Evolutionary conservation across 768 basidiomycete genomes (phyloP), one percentile per base, ranked within the genome.

Genomic region (Russula emetica): DNA sequence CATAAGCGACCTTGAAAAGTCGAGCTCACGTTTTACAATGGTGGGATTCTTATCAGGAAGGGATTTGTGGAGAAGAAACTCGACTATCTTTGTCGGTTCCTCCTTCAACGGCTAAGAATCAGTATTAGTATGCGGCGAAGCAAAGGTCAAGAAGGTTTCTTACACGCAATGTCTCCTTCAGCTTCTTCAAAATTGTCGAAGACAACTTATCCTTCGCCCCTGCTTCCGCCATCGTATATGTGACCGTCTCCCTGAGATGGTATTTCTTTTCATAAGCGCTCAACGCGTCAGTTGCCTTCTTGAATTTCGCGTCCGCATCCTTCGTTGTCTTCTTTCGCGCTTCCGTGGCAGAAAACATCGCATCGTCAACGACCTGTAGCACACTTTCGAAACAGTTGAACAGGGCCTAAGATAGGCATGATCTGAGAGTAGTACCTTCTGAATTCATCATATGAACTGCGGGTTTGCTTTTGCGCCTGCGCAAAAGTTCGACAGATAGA

Each of bases 41-140:
- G 7, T 20, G 20, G 56, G 62, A 5, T 5, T 20, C 1, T 0
- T 0, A 14, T 58, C 62, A 22, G 26, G 57, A 40, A 49, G 62
- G 51, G 42, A 58, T 3, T 32, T 45, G 24, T 36, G 42, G 24
- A 63, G 18, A 47, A 20, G 34, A 16, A 63, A 58, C 24, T n/a
- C 2, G 18, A 30, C 51, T 3, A 13, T 16, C 16, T 3, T 47
- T 16, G 32, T 58, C 1, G 42, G 44, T 4, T 20, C 51, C 30
- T 59, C 36, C 7, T 9, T 4, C 13, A 20, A 11, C 8, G 8
- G 38, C 55, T 63, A 40, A 20, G 5, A 36, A 22, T 18, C 0
- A 14, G 16, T 13, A n/a, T 56, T 9, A 56, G 40, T 13, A 28
- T 14, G 26, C 1, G 18, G 6, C 16, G 9, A 42, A 18, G 24